These are phyloP conservation scores for Phytophthora idaei DNA, from an alignment of 352 stramenopile species.

Conservation along the genomic window DNA sequence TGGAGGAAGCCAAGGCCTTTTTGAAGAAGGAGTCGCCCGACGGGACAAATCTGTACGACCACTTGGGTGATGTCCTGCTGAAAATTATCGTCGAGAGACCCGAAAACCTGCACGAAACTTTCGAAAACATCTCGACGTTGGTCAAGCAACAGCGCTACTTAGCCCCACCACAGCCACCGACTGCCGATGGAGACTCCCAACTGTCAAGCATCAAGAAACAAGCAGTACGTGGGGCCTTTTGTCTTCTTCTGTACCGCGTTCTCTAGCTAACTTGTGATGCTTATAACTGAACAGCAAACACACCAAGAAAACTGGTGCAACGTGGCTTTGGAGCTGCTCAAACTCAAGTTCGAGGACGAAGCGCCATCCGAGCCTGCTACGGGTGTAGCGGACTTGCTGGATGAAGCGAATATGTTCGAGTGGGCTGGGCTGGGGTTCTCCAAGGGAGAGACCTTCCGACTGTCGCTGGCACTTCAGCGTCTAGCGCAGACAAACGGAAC, in stretches of 20 bases:
- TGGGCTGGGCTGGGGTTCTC: conserved; percentile 82
- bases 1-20: conserved; percentile 91
- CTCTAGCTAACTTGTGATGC: not conserved
- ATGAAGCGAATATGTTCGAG: conserved; percentile 86
- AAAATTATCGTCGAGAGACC: conserved; percentile 88
- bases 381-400: conserved; percentile 67
- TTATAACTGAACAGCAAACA: conserved; percentile 40
- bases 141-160: conserved; percentile 86
- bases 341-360: conserved; percentile 56
- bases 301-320: conserved; percentile 74
- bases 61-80: conserved; percentile 84
- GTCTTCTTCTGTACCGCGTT: not conserved
- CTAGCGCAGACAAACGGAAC: conserved; percentile 63
- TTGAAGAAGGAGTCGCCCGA: conserved; percentile 79
- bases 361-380: conserved; percentile 42
- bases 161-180: conserved; percentile 37
- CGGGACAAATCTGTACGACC: conserved; percentile 87
- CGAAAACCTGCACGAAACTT: conserved; percentile 83
- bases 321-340: conserved; percentile 62
- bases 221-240: conserved; percentile 42
- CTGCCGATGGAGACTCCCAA: conserved; percentile 24
- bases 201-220: conserved; percentile 54
- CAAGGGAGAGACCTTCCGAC: conserved; percentile 71
- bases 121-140: conserved; percentile 86
- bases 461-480: conserved; percentile 67